Percentiles rank a stretch among this genome's conserved stretches.
Conservation (phyloP, 495 filamentous ascomycete species). For the Tuber magnatum region DNA sequence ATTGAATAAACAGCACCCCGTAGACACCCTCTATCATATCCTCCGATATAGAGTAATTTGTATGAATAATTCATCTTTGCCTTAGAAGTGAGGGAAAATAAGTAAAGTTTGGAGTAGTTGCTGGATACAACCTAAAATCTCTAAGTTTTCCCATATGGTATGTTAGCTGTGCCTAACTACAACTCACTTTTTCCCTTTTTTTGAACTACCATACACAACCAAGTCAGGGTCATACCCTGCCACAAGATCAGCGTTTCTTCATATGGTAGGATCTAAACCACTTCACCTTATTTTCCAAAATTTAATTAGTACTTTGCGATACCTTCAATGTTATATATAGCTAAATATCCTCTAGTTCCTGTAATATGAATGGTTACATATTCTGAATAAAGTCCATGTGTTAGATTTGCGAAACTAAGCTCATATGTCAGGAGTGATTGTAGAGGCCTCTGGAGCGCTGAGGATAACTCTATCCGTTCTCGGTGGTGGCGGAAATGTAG, state of each 20-base stretch:
- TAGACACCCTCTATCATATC: background rate
- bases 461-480: background rate
- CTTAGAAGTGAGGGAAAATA: background rate
- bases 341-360: background rate
- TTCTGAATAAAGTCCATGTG: background rate
- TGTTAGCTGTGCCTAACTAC: no score
- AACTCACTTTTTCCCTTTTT: background rate
- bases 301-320: background rate
- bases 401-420: background rate
- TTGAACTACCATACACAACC: background rate
- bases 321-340: background rate
- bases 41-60: background rate
- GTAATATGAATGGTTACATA: background rate
- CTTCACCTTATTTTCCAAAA: background rate
- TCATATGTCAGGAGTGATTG: background rate
- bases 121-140: background rate
- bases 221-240: background rate
- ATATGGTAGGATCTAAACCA: background rate
- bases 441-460: background rate
- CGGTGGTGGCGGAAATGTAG: no score
- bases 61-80: background rate
- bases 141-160: background rate
- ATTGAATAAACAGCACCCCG: background rate
- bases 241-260: background rate
- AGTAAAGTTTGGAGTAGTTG: background rate